Base-by-base conservation (phyloP, 2,329 filamentous ascomycete species). In the Elsinoe ampelina region DNA sequence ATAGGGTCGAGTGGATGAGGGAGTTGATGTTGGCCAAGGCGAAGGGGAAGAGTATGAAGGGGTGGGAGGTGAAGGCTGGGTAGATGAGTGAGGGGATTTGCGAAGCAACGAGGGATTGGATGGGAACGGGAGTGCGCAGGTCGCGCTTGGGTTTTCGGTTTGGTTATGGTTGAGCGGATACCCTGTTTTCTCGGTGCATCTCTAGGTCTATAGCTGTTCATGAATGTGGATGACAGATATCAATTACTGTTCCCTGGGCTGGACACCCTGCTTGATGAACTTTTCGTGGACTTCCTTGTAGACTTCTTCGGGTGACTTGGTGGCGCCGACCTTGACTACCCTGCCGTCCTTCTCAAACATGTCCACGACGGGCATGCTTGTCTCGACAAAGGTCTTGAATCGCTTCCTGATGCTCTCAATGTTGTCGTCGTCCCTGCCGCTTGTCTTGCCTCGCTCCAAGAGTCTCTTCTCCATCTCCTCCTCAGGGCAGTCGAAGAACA, bases 1-100 rank as follows among this genome's bases (percentile, higher is more conserved):
- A 96, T 68, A 81, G 92, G 60, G 96, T 97, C 66, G 92, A 96
- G 70, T 98, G 93, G 93, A 95, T 95, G 89, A 80, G 89, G 56
- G 89, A 95, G 78, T 75, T 95, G 60, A 95, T 95, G 89, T 81
- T 95, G 45, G 89, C 89, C 55, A 93, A 93, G 75, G 89, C 89
- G 15, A 75, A 89, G 68, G 87, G 85, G 76, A 86, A 89, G 72
- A 93, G 91, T 79, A 84, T 82, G 47, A 84, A 89, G 64, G 89
- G 89, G 15, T 92, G 86, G 64, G 86, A 91, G 72, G 82, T 93
- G n/a, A 64, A 86, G 19, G 48, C 30, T 52, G 48, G 45, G 7
- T 50, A 12, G n/a, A 22, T 22, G 26, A 19, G 20, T 36, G 19
- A n/a, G 34, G 20, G 11, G 20, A 26, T 30, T 30, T 15, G 55